Evolutionary conservation across 148 eudicot genomes (phyloP).

Genomic region (Silene conica): DNA sequence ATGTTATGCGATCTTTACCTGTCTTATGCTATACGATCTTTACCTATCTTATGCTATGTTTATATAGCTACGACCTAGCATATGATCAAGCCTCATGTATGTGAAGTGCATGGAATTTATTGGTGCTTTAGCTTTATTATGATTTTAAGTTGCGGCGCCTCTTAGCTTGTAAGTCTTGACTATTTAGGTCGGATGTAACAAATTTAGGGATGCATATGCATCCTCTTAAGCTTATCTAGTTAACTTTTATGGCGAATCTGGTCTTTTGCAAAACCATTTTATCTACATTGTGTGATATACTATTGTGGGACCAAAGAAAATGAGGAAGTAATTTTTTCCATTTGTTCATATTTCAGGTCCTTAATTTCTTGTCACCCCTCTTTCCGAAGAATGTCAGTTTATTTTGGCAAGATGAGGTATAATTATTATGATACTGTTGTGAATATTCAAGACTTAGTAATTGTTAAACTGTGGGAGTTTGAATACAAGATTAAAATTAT

Average conservation of each 20-base stretch:
- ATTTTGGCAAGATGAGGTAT: conserved; percentile 99
- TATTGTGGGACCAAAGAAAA: background rate
- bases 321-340: background rate
- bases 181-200: background rate
- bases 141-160: background rate
- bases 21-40: background rate
- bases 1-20: background rate
- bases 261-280: background rate
- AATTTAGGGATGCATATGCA: background rate
- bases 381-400: conserved; percentile 78
- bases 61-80: background rate
- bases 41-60: background rate
- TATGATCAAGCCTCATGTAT: background rate
- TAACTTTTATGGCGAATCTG: background rate
- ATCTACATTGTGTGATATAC: background rate
- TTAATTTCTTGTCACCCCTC: conserved; percentile 73
- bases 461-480: background rate
- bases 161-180: background rate
- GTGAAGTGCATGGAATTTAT: background rate
- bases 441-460: background rate
- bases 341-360: conserved; percentile 54
- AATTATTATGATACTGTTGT: background rate
- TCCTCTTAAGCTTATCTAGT: background rate
- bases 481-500: background rate
- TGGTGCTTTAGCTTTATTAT: background rate